These are phyloP conservation scores for Leucosporidium scottii DNA, from an alignment of 768 basidiomycete species.

Conservation along the genomic window DNA sequence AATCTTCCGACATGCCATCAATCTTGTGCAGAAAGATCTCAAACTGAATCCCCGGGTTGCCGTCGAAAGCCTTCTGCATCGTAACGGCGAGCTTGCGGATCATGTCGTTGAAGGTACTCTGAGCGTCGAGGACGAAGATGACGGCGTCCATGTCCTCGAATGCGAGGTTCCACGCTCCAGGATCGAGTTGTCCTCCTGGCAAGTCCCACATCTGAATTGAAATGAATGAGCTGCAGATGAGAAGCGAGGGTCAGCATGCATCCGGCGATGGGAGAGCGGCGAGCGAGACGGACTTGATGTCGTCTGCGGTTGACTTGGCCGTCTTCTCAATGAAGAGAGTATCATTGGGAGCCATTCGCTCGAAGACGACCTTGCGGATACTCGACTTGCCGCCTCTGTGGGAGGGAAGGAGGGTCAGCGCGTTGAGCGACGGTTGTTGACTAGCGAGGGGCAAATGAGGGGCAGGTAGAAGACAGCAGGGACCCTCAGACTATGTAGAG, in stretches of 20 bases:
- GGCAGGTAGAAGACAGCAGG: no score
- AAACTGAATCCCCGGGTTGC: slow-evolving; percentile 65
- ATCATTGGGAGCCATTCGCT: slow-evolving; percentile 70
- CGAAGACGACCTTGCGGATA: slow-evolving; percentile 85
- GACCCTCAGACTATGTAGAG: no score
- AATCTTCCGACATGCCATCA: slow-evolving; percentile 78
- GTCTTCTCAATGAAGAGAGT: slow-evolving; percentile 86
- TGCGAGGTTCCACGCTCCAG: slow-evolving; percentile 61
- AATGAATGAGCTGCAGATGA: slow-evolving; percentile 63
- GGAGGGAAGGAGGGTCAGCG: background rate
- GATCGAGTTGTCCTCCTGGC: slow-evolving; percentile 67
- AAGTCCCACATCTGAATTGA: slow-evolving; percentile 95
- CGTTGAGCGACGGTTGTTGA: no score
- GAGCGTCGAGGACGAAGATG: slow-evolving; percentile 91
- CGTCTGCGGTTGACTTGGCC: slow-evolving; percentile 53
- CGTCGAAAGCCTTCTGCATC: slow-evolving; percentile 53
- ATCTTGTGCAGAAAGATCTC: slow-evolving; percentile 95
- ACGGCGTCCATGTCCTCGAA: slow-evolving; percentile 74
- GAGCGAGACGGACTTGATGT: slow-evolving; percentile 61
- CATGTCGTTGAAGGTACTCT: slow-evolving; percentile 51
- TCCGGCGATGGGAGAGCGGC: background rate
- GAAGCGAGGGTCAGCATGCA: slow-evolving; percentile 9
- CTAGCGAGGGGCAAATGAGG: no score
- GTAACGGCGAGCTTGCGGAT: slow-evolving; percentile 56
- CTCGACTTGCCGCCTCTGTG: slow-evolving; percentile 84